Evolutionary conservation across 345 rosid species (phyloP).

Genomic region (Dovyalis caffra): DNA sequence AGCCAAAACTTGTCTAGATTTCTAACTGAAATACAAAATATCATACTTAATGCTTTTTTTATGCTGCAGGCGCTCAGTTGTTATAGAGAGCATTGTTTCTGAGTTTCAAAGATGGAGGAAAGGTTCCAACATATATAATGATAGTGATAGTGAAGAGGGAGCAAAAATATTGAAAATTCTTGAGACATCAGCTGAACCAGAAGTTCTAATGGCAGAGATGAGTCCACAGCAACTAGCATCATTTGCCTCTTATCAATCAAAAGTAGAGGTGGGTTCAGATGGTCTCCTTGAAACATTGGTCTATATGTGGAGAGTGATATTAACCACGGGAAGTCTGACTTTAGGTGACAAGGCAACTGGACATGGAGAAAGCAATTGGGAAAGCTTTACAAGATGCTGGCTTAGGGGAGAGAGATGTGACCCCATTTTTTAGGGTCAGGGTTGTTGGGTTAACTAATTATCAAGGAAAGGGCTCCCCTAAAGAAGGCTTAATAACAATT

Average conservation of each 20-base stretch:
- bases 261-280: conserved; percentile 59
- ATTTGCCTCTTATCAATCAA: conserved; percentile 63
- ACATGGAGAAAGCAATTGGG: conserved; percentile 62
- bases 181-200: conserved; percentile 89
- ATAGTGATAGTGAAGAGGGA: conserved; percentile 75
- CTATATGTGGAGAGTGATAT: conserved; percentile 11
- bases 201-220: conserved; percentile 93
- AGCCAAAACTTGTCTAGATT: neutral
- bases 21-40: neutral
- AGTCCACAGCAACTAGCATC: conserved; percentile 73
- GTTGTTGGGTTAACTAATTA: conserved; percentile 63
- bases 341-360: conserved; percentile 61
- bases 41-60: neutral
- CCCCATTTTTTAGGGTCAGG: conserved; percentile 85
- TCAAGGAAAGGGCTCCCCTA: conserved; percentile 35
- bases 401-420: conserved; percentile 70
- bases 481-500: conserved; percentile 79
- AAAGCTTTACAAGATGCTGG: conserved; percentile 72
- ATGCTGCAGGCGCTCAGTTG: conserved; percentile 59
- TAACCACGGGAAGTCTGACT: conserved; percentile 26
- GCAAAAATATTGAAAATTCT: conserved; percentile 70
- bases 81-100: conserved; percentile 66
- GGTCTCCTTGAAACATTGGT: conserved; percentile 7
- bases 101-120: conserved; percentile 53
- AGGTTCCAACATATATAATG: conserved; percentile 44